Base-by-base conservation (phyloP, 2,329 filamentous ascomycete genomes). In the Alternaria hordeiaustralica region DNA sequence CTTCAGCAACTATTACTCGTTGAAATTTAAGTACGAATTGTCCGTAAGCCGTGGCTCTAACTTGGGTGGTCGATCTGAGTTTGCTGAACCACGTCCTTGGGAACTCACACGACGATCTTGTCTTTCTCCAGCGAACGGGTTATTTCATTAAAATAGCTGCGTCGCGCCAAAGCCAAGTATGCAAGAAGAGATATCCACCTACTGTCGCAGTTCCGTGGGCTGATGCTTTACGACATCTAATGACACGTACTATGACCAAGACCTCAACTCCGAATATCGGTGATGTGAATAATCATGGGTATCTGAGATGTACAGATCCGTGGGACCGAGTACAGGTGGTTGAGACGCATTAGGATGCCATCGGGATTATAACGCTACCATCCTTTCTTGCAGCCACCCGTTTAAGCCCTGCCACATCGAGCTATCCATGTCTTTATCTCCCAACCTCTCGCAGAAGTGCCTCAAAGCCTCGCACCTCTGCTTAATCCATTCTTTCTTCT, bases 391-490 rank as follows among this genome's bases (percentile, higher is more conserved):
- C 20, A 69, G 21, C 71, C 69, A 72, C 15, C 51, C 70, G 18
- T 70, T 43, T 15, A 72, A 18, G 0, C 67, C 70, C 5, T n/a
- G 55, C 71, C 70, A 72, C 62, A 73, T 66, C 6, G 47, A 26
- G 10, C 58, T 59, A 6, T 53, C 15, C 23, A 44, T 28, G 5
- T 79, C 81, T 8, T 82, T 78, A 3, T 77, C 67, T 20, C 69
- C 71, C 78, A 83, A 81, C 3, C 61, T 64, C 13, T 76, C 70
- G 67, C 86, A 88, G 55, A 85, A 85, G 1, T 51, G 51, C 2
- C 72, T 66, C 58, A 88, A 54, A 0, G 76, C 79, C 33, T 67
- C 57, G 70, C 84, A 84, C 43, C 83, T 79, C 59, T 83, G 75
- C 10, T 67, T 68, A 2, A 78, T 56, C 65, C 70, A 77, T 2